Base-by-base conservation (phyloP, 1,284 basidiomycete genomes). In the Blastosporella zonata region DNA sequence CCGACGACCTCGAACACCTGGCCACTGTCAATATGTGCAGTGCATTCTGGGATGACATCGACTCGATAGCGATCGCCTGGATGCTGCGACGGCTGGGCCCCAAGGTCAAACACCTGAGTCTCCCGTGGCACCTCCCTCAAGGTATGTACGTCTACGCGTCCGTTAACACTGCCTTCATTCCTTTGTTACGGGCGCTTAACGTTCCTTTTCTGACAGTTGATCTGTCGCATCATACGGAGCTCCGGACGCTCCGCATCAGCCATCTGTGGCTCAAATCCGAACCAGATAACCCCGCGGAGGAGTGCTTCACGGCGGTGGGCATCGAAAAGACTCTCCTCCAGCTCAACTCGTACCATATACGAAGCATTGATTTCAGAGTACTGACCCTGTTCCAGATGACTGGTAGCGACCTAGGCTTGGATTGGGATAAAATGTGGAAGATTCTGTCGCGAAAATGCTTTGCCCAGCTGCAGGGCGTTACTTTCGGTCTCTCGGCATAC, bases 61-160 rank as follows among this genome's bases (percentile, higher is more conserved):
- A 61, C 39, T 49, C 55, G 2, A 48, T 58, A 35, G 49, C 57
- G 23, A 56, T 60, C 42, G 56, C 52, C 17, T 53, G 53, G 44
- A 58, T 62, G 52, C 47, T 62, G 29, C 50, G 56, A 23, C 46
- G 49, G 18, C 52, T 62, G 6, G 60, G 59, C 15, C 50, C 54
- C 3, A 53, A 47, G 20, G 46, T 62, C 29, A 53, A 57, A 41
- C 59, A 62, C 25, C 52, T 62, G 9, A 52, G 54, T 23, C 53
- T 62, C 21, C 56, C 60, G 10, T 57, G 55, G 52, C 57, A 59
- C 23, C 49, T 60, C n/a, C 56, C 54, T n/a, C 56, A 62, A 56
- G 55, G 60, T 62, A 45, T 25, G 49, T 50, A 45, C 29, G 49
- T 50, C 25, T 33, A 27, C 9, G 22, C 33, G 38, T 49, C 34